phyloP scores from a whole-genome alignment of 2,329 filamentous ascomycete genomes.

The Colletotrichum tofieldiae region DNA sequence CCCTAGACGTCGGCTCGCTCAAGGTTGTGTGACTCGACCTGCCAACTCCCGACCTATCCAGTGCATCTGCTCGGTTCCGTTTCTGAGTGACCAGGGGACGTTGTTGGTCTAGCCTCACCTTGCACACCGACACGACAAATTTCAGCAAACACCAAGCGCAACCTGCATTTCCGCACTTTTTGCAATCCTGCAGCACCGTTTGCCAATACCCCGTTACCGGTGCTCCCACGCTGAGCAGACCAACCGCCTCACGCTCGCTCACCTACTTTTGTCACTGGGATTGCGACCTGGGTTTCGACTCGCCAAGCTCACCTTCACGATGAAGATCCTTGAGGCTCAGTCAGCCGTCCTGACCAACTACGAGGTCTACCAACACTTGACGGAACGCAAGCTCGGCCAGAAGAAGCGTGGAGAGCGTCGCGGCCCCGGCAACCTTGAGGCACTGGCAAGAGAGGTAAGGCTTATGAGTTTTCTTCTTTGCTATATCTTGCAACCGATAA shows the following conservation, averaged over 20 bases:
- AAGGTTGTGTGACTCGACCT: constrained; percentile 34
- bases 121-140: constrained; percentile 37
- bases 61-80: constrained; percentile 23
- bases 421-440: constrained; percentile 72
- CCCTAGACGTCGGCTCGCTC: constrained; percentile 8
- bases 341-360: constrained; percentile 80
- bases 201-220: constrained; percentile 18
- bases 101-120: constrained; percentile 32
- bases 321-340: constrained; percentile 82
- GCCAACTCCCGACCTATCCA: constrained; percentile 27
- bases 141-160: constrained; percentile 28
- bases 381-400: constrained; percentile 68
- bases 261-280: constrained; percentile 4
- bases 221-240: constrained; percentile 4
- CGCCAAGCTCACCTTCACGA: constrained; percentile 49
- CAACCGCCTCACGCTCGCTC: background rate
- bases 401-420: constrained; percentile 61
- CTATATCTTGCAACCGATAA: constrained; percentile 12
- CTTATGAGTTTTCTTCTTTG: background rate
- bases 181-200: background rate
- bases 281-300: background rate
- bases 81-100: constrained; percentile 25
- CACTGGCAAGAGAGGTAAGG: constrained; percentile 75
- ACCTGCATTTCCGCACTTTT: constrained; percentile 21
- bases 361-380: constrained; percentile 79